Percentiles rank a stretch among this genome's conserved stretches.
Evolutionary conservation across 306 rosid species (phyloP).

Genomic region (Crataegus laevigata): DNA sequence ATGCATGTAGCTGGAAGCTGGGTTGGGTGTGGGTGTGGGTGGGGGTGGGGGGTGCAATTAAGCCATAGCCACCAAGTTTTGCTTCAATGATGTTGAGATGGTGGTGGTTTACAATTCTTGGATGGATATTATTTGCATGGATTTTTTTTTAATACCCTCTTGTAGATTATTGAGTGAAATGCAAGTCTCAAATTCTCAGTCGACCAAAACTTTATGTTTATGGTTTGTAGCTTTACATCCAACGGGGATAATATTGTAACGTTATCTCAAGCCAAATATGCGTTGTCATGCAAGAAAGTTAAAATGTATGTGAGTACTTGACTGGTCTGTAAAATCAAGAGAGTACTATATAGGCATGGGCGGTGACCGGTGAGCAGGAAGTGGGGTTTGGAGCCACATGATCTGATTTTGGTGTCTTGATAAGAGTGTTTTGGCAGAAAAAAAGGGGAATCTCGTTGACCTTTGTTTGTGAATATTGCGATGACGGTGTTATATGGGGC

Average conservation of each 20-base stretch:
- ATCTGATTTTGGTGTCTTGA: slow-evolving; percentile 28
- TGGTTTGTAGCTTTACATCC: not conserved
- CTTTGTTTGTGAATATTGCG: slow-evolving; percentile 5
- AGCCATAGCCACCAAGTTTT: slow-evolving; percentile 34
- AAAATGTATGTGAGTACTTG: not conserved
- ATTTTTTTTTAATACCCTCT: not conserved
- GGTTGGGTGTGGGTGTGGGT: slow-evolving; percentile 8
- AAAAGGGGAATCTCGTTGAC: slow-evolving; percentile 38
- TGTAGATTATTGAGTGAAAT: not conserved
- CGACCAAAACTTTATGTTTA: not conserved
- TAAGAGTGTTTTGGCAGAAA: slow-evolving; percentile 24
- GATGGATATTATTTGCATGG: slow-evolving; percentile 18
- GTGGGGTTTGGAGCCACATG: slow-evolving; percentile 10
- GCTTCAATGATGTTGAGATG: slow-evolving; percentile 13
- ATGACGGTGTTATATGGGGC: not conserved
- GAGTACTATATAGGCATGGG: not conserved
- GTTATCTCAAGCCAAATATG: not conserved
- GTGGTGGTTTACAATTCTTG: slow-evolving; percentile 11
- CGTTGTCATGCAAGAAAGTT: not conserved
- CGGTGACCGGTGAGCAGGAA: not conserved
- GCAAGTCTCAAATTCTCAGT: not conserved
- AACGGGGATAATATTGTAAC: not conserved
- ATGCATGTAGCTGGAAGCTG: slow-evolving; percentile 66
- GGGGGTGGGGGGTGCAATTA: slow-evolving; percentile 27
- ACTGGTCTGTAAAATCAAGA: not conserved